Conservation (phyloP, 2,329 filamentous ascomycete genomes). For the Ceratocystis papillata region DNA sequence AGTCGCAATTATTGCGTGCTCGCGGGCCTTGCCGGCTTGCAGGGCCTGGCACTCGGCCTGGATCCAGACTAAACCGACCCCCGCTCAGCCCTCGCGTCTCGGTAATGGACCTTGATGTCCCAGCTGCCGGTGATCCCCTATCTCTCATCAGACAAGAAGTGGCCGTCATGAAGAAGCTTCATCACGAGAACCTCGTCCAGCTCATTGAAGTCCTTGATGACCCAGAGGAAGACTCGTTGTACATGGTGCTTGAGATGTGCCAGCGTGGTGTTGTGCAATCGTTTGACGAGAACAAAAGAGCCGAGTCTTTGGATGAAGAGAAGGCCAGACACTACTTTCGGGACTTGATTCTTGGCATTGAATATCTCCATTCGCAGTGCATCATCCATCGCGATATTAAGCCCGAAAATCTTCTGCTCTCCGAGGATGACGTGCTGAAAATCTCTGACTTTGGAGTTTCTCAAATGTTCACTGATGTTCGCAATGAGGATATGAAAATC, state of each 20-base stretch:
- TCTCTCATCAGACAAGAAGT: constrained; percentile 91
- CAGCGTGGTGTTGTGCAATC: constrained; percentile 97
- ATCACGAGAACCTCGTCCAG: constrained; percentile 87
- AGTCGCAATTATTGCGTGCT: constrained; percentile 69
- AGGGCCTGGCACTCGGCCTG: constrained; percentile 27
- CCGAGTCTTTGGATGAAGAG: constrained; percentile 72
- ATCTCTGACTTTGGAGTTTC: constrained; percentile 98
- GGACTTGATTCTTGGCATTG: constrained; percentile 86
- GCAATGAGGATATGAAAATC: constrained; percentile 71
- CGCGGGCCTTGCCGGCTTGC: constrained; percentile 37
- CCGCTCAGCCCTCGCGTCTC: constrained; percentile 19
- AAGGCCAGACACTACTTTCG: constrained; percentile 85
- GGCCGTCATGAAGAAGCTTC: constrained; percentile 97
- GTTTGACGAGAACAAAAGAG: constrained; percentile 72
- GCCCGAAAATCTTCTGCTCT: constrained; percentile 87
- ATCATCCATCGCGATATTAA: constrained; percentile 97
- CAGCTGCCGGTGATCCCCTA: constrained; percentile 57
- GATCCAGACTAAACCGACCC: constrained; percentile 21
- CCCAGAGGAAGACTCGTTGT: constrained; percentile 86
- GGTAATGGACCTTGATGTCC: constrained; percentile 17
- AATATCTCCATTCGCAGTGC: constrained; percentile 91
- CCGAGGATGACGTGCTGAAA: constrained; percentile 85
- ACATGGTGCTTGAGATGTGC: constrained; percentile 99
- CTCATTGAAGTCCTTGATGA: constrained; percentile 93
- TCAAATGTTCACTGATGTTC: constrained; percentile 78